These are phyloP conservation scores for Backusella psychrophila DNA, from an alignment of 192 early-diverging fungal species.

Conservation along the genomic window DNA sequence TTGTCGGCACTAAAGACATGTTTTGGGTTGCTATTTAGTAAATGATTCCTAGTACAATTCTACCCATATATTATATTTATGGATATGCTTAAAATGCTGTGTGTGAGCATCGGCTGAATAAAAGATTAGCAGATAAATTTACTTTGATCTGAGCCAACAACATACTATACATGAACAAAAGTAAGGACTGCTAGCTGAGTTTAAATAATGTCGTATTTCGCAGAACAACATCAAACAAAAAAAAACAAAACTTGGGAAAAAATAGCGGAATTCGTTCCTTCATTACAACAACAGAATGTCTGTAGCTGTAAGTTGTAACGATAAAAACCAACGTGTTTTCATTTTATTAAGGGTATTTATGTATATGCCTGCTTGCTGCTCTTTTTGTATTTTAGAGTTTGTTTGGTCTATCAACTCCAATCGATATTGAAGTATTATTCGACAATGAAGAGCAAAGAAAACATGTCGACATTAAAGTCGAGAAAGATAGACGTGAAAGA, in stretches of 20 bases:
- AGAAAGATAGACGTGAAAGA: constrained; percentile 89
- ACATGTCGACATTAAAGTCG: constrained; percentile 89
- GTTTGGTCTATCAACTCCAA: constrained; percentile 79
- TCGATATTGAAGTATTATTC: constrained; percentile 87
- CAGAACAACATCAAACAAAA: neutral
- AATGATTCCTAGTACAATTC: neutral
- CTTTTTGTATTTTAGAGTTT: constrained; percentile 44
- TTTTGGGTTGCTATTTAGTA: neutral
- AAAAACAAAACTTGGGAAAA: neutral
- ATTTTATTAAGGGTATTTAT: neutral
- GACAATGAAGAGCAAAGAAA: constrained; percentile 87
- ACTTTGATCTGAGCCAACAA: neutral
- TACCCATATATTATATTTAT: neutral
- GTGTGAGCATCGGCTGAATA: neutral
- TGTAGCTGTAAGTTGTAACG: neutral
- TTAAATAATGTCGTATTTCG: neutral
- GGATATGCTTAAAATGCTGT: neutral
- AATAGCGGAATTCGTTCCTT: neutral
- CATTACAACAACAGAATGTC: neutral
- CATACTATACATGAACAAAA: neutral
- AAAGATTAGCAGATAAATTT: neutral
- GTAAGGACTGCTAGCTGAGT: neutral
- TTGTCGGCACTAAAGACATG: neutral
- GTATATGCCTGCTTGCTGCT: neutral
- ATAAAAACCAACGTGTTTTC: neutral